Evolutionary conservation across 306 rosid species (phyloP), one percentile per base, ranked within the genome.

Genomic region (Lithocarpus polystachyus): DNA sequence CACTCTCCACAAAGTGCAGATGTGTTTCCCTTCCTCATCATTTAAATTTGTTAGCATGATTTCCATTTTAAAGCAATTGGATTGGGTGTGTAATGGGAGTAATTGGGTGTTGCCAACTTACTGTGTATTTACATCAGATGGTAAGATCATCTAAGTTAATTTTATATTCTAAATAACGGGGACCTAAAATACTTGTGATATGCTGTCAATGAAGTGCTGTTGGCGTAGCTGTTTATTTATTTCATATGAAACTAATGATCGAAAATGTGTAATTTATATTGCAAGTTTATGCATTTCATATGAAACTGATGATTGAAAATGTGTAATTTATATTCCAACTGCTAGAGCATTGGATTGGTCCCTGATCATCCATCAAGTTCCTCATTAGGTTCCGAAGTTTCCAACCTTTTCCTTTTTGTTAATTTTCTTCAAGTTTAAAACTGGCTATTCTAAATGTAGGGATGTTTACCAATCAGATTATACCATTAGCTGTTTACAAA

Each of bases 71-170:
- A 28, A 26, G 28, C 28, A 85, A 78, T 26, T 88, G 72, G 91
- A 88, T 68, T 79, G 51, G 15, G 54, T 75, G 56, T 88, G 89
- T 61, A 51, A 55, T 29, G 67, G 70, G 77, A 88, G 85, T 74
- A 62, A 80, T 75, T 89, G 93, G 94, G 29, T 78, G 61, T 64
- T 86, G 31, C 93, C 93, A 52, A 85, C 81, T 75, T 90, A 89
- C 80, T 79, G 45, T 29, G 68, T 86, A 62, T 77, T 76, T 23
- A 64, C 72, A 1, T 54, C 80, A 84, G 81, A 79, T 62, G 97
- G 98, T 91, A 80, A 28, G 80, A 24, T 73, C 59, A 40, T 77
- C 8, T 40, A 19, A 65, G 17, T 40, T 73, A 60, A 24, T 23
- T 76, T 33, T 67, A 73, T 75, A 77, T 62, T 82, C 57, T 53